Evolutionary conservation across 2,329 filamentous ascomycete genomes (phyloP).

Genomic region (Orbilia quercus): DNA sequence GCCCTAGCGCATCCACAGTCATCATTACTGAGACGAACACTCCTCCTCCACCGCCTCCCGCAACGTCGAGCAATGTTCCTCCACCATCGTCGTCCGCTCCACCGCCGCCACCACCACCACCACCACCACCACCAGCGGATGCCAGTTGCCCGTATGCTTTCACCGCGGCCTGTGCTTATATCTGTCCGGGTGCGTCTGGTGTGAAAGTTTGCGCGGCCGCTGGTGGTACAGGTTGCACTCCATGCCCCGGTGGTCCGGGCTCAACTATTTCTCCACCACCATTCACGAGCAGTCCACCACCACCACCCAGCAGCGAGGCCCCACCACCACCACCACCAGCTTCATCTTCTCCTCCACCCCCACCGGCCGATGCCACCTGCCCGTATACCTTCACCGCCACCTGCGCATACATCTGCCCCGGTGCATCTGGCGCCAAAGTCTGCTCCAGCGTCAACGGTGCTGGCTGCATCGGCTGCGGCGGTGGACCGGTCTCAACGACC

Average conservation of each 20-base stretch:
- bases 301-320: background rate
- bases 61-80: background rate
- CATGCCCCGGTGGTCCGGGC: background rate
- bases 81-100: slow-evolving; percentile 5
- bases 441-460: background rate
- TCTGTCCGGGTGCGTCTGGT: background rate
- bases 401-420: slow-evolving; percentile 13
- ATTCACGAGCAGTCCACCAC: background rate
- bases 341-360: background rate
- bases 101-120: slow-evolving; percentile 3
- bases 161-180: background rate
- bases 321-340: slow-evolving; percentile 3
- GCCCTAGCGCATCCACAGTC: background rate
- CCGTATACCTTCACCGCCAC: background rate
- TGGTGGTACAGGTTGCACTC: background rate
- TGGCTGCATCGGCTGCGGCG: background rate
- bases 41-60: background rate
- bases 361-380: background rate
- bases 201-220: background rate
- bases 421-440: slow-evolving; percentile 1
- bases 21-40: background rate
- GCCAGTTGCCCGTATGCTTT: background rate
- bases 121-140: background rate
- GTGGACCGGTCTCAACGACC: background rate
- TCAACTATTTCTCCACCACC: background rate